Evolutionary conservation across 768 basidiomycete species (phyloP).

Genomic region (Amanita phalloides): DNA sequence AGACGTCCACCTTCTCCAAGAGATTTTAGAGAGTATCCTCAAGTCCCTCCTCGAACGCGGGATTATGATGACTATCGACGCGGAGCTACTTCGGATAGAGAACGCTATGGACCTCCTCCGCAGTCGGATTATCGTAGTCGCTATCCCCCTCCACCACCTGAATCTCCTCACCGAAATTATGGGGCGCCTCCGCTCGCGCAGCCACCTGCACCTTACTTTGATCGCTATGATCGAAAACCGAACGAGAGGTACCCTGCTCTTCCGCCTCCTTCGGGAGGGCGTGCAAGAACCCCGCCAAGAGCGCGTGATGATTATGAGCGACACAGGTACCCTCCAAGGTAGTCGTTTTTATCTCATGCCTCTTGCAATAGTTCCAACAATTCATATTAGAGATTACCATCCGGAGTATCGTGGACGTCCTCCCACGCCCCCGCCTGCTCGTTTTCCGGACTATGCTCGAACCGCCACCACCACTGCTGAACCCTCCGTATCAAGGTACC

Average conservation of each 20-base stretch:
- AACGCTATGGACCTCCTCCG: slow-evolving; percentile 42
- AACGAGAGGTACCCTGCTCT: slow-evolving; percentile 36
- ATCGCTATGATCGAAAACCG: slow-evolving; percentile 50
- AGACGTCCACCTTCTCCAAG: slow-evolving; percentile 54
- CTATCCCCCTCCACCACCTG: slow-evolving; percentile 42
- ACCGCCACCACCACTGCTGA: slow-evolving; percentile 23
- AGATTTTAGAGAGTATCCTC: slow-evolving; percentile 58
- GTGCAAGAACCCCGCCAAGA: slow-evolving; percentile 50
- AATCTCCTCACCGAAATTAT: slow-evolving; percentile 43
- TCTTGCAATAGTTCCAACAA: not conserved
- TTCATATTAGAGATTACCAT: slow-evolving; percentile 36
- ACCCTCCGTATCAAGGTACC: slow-evolving; percentile 33
- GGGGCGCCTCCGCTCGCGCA: slow-evolving; percentile 37
- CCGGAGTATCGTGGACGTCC: slow-evolving; percentile 46
- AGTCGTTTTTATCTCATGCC: slow-evolving; percentile 11
- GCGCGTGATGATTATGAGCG: slow-evolving; percentile 53
- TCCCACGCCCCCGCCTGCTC: slow-evolving; percentile 38
- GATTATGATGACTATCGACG: slow-evolving; percentile 66
- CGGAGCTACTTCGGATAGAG: slow-evolving; percentile 33
- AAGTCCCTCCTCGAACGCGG: slow-evolving; percentile 40
- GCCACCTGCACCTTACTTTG: slow-evolving; percentile 41
- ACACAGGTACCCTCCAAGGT: slow-evolving; percentile 42
- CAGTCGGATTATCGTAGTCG: slow-evolving; percentile 49
- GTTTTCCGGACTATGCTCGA: slow-evolving; percentile 44
- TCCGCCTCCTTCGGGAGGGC: slow-evolving; percentile 38